Evolutionary conservation across 306 rosid genomes (phyloP).

Genomic region (Glycine tomentella): DNA sequence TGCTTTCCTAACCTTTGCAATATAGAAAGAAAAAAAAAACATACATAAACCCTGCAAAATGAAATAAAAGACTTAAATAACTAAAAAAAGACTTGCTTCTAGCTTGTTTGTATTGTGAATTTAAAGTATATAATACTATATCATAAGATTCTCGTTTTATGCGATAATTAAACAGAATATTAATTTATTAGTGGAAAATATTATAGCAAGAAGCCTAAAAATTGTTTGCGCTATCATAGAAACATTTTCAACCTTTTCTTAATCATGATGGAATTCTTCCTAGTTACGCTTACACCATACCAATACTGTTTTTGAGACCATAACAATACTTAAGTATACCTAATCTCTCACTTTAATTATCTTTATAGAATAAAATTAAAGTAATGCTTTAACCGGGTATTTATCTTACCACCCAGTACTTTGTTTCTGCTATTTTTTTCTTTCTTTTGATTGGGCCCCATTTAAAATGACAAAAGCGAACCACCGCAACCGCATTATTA

Average conservation of each 20-base stretch:
- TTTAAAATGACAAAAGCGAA: slow-evolving; percentile 32
- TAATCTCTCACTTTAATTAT: slow-evolving; percentile 26
- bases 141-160: background rate
- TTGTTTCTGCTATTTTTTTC: slow-evolving; percentile 21
- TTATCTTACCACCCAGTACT: background rate
- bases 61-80: background rate
- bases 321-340: background rate
- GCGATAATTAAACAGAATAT: background rate
- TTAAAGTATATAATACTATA: background rate
- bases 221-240: background rate
- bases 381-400: slow-evolving; percentile 18
- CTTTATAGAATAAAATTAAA: slow-evolving; percentile 32
- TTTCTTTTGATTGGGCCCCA: slow-evolving; percentile 37
- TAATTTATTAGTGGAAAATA: background rate
- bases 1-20: background rate
- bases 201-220: background rate
- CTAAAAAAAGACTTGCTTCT: background rate
- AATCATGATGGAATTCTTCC: slow-evolving; percentile 1
- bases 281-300: background rate
- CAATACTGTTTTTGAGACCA: background rate
- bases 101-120: background rate
- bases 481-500: background rate
- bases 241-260: slow-evolving; percentile 13
- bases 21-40: background rate
- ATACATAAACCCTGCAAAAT: background rate